Base-by-base conservation (phyloP, 2,329 filamentous ascomycete genomes). In the Colletotrichum plurivorum region DNA sequence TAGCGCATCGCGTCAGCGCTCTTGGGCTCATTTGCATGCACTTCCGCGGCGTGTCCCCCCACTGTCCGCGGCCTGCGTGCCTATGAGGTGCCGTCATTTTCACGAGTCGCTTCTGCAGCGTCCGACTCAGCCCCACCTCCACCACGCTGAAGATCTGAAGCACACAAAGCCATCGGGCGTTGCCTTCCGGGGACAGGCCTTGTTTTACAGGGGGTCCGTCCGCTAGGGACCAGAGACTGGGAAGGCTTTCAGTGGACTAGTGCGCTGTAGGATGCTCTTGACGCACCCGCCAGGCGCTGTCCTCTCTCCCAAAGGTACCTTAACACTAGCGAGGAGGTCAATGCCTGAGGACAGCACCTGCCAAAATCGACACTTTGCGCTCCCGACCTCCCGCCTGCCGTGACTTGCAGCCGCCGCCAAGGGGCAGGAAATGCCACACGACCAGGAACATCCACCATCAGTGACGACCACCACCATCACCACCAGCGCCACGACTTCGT, bases 401-500 rank as follows among this genome's bases (percentile, higher is more conserved):
- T 61, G 62, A 59, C 27, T 27, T 13, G 51, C 46, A 20, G 18
- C 51, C 25, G 49, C 39, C 39, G 16, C 31, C n/a, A 36, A 16
- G 22, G 43, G 49, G 56, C 53, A 49, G 66, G 36, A 46, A 65
- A 65, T 49, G 58, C 54, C 54, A 55, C 46, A 31, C 53, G 22
- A 59, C 61, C 31, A 36, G 31, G 31, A 36, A 36, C 31, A 36
- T 36, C 31, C 31, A 36, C 31, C 31, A 58, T 12, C 36, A 25
- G 22, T 25, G 22, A 25, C 22, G 22, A 52, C 22, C 10, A 27
- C 13, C 48, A 52, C 20, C 31, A 53, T 58, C 27, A 22, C 25
- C 48, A 36, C 31, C 31, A 31, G 31, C 41, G 27, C 27, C 45
- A 39, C 45, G 39, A 60, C 51, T 71, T 74, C 73, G 73, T 74